Percentiles rank a stretch among this genome's conserved stretches.
Evolutionary conservation across 352 stramenopile species (phyloP).

Genomic region (Phytopythium ostracodes): DNA sequence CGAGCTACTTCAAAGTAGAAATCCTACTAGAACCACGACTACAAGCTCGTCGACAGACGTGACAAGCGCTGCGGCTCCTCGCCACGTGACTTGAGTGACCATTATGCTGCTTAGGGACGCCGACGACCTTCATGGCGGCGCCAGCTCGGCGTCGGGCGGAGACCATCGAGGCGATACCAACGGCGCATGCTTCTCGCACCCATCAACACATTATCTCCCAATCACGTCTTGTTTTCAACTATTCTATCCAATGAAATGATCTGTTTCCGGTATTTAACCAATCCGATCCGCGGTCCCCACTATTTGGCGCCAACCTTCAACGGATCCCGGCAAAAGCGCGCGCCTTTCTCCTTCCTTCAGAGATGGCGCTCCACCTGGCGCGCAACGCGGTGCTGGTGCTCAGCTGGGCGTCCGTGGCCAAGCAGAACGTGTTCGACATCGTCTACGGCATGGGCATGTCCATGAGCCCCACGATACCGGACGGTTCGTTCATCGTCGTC

Average conservation of each 20-base stretch:
- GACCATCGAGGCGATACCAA: not conserved
- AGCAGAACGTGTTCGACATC: slow-evolving; percentile 69
- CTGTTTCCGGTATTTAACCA: too few species aligned
- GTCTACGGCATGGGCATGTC: slow-evolving; percentile 84
- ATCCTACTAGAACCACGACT: not conserved
- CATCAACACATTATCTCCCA: slow-evolving; percentile 5
- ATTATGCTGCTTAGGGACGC: not conserved
- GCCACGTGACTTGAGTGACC: not conserved
- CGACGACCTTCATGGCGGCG: not conserved
- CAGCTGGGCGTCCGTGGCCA: slow-evolving; percentile 55
- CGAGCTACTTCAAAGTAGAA: not conserved
- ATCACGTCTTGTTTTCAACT: not conserved
- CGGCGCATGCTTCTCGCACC: not conserved
- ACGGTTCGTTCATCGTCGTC: slow-evolving; percentile 81
- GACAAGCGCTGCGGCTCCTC: not conserved
- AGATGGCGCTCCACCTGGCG: slow-evolving; percentile 15
- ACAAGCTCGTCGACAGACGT: not conserved
- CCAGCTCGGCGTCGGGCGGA: not conserved
- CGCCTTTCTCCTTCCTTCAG: not conserved
- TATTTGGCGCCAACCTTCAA: too few species aligned
- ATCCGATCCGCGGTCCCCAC: too few species aligned
- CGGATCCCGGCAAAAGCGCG: too few species aligned
- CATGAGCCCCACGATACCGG: slow-evolving; percentile 78
- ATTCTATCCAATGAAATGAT: slow-evolving; percentile 5
- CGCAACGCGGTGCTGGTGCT: slow-evolving; percentile 57